Evolutionary conservation across 495 filamentous ascomycete species (phyloP), one percentile per base, ranked within the genome.

Genomic region (Xylaria venustula): DNA sequence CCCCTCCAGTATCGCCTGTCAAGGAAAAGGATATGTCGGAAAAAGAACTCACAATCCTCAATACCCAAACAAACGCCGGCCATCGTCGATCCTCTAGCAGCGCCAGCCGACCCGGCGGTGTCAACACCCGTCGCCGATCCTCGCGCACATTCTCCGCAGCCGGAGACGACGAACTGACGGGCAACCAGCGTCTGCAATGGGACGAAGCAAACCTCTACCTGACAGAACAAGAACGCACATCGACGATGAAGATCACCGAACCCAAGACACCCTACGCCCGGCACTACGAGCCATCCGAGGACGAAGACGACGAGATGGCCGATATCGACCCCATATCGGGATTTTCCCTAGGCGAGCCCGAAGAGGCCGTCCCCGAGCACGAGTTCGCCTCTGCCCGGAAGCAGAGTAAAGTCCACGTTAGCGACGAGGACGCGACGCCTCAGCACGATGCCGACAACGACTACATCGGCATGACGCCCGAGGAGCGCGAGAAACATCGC

Each of bases 201-300:
- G 94, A 98, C 68, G 94, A 98, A 73, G 94, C 91, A 20, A 98
- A 98, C 64, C 80, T 98, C 20, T 98, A 97, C 73, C 81, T 98
- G 12, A 91, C 92, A 4, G 94, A 98, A 77, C 94, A 97, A 73
- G 90, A 98, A 74, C 92, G 90, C 71, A 91, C 87, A 36, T 85
- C 89, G 30, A 98, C 93, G 46, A 98, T 98, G 95, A 98, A 98
- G 81, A 98, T 98, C 68, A 87, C 90, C 65, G 94, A 98, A 77
- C 94, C 94, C 49, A 98, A 98, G 82, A 98, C 94, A 17, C 94
- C 94, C 0, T 98, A 91, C 65, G 94, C 91, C 15, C 88, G 85
- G 66, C 89, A 90, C 62, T 97, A 97, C 68, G 92, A 98, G 68
- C 92, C 92, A 15, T 68, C 84, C 32, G 90, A 97, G 67, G 94